These are phyloP conservation scores for Aspergillus avenaceus DNA, from an alignment of 495 filamentous ascomycete genomes.

Conservation along the genomic window DNA sequence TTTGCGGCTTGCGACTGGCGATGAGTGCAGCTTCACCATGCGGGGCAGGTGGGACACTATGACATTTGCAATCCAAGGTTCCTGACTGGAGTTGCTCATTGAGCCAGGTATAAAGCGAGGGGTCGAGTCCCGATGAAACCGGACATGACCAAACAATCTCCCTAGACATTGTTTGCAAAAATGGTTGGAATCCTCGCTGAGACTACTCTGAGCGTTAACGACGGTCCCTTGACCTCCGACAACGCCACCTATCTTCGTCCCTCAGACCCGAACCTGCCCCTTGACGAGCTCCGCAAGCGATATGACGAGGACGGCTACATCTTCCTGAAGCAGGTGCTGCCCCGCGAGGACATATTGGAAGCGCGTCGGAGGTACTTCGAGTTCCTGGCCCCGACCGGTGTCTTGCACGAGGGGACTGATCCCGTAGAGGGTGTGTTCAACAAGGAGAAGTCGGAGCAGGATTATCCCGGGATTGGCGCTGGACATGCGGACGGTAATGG, in stretches of 20 bases:
- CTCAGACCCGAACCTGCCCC: slow-evolving; percentile 30
- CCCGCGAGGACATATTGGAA: slow-evolving; percentile 52
- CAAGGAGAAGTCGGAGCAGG: slow-evolving; percentile 34
- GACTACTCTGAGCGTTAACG: slow-evolving; percentile 40
- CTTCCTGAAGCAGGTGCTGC: slow-evolving; percentile 56
- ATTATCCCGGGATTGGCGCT: slow-evolving; percentile 57
- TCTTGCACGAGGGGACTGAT: slow-evolving; percentile 44
- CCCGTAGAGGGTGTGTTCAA: slow-evolving; percentile 52
- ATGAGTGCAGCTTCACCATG: not conserved
- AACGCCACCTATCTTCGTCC: slow-evolving; percentile 42
- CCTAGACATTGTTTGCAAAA: slow-evolving; percentile 1
- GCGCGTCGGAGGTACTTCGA: slow-evolving; percentile 56
- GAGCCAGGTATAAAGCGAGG: not conserved
- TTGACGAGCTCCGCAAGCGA: slow-evolving; percentile 46
- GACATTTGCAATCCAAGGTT: not conserved
- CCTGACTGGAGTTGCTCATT: not conserved
- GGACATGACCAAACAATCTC: not conserved
- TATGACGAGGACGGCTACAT: slow-evolving; percentile 57
- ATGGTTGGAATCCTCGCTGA: slow-evolving; percentile 31
- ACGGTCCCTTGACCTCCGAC: slow-evolving; percentile 47
- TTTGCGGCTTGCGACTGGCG: not conserved
- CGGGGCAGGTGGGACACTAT: not conserved
- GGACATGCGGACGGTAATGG: slow-evolving; percentile 48
- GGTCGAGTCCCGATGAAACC: not conserved
- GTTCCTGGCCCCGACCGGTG: slow-evolving; percentile 48